phyloP scores from a whole-genome alignment of 345 rosid genomes.

The Geranium brycei region DNA sequence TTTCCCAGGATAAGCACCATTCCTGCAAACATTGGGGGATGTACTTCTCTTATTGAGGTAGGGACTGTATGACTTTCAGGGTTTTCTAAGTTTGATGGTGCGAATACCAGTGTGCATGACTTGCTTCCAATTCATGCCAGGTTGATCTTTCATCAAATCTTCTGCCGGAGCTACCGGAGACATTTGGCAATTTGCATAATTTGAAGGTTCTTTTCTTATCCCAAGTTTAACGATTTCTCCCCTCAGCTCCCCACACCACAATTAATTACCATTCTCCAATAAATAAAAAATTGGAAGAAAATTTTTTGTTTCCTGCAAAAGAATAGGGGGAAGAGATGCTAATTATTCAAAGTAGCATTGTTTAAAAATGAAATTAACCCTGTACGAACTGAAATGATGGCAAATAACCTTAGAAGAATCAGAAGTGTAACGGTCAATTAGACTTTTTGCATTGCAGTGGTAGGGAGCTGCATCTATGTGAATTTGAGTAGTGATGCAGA shows the following conservation, averaged over 20 bases:
- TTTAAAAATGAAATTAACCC: no score
- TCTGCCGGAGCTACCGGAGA: constrained; percentile 52
- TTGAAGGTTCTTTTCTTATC: constrained; percentile 42
- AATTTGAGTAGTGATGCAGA: background rate
- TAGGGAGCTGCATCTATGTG: no score
- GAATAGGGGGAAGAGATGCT: no score
- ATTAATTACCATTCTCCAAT: no score
- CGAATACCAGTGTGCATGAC: background rate
- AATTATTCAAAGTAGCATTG: no score
- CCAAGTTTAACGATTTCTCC: background rate
- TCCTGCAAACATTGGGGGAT: constrained; percentile 40
- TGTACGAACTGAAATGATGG: no score
- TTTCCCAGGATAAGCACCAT: constrained; percentile 42
- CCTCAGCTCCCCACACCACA: background rate
- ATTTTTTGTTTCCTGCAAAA: no score
- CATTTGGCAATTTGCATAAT: constrained; percentile 38
- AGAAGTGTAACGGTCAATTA: no score
- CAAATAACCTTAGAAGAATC: no score
- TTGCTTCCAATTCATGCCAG: constrained; percentile 23
- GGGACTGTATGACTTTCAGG: background rate
- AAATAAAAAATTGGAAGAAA: no score
- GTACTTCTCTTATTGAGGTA: constrained; percentile 64
- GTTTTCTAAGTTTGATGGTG: constrained; percentile 1
- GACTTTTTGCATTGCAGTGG: no score
- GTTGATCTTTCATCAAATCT: constrained; percentile 83